A percentile compares a stretch with the other conserved stretches of the same genome.
phyloP scores from a whole-genome alignment of 2,329 filamentous ascomycete species.

The Fusarium algeriense region DNA sequence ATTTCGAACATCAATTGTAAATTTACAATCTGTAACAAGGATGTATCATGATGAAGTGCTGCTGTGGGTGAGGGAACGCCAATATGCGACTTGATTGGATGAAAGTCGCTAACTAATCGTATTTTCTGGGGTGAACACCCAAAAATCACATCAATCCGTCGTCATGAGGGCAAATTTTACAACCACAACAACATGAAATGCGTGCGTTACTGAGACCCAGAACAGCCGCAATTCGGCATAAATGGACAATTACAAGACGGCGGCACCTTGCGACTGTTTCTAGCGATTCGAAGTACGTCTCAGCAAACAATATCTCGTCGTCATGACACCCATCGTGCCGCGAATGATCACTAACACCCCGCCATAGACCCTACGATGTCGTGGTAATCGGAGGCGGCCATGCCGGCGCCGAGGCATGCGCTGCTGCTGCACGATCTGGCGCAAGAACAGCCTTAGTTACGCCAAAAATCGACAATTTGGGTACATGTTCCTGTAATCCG shows the following conservation, averaged over 20 bases:
- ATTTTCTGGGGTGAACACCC: conserved; percentile 6
- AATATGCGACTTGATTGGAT: conserved; percentile 13
- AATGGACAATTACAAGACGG: conserved; percentile 26
- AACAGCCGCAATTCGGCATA: conserved; percentile 34
- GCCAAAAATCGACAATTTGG: conserved; percentile 87
- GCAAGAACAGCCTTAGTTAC: conserved; percentile 92
- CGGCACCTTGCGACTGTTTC: conserved; percentile 51
- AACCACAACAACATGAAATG: conserved; percentile 47
- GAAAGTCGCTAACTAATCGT: background rate
- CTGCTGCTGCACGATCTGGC: conserved; percentile 88
- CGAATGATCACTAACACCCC: conserved; percentile 21
- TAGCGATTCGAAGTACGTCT: conserved; percentile 47
- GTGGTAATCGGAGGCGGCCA: conserved; percentile 96
- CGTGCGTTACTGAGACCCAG: conserved; percentile 44
- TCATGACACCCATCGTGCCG: conserved; percentile 10
- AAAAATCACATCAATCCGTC: conserved; percentile 22
- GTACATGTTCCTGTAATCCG: conserved; percentile 96
- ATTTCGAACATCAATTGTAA: background rate
- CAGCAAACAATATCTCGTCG: background rate
- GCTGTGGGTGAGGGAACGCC: background rate
- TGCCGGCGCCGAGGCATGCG: conserved; percentile 92
- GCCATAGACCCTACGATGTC: conserved; percentile 81
- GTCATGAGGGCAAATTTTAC: conserved; percentile 33
- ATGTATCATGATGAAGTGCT: background rate
- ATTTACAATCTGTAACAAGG: background rate